These are phyloP conservation scores for Dioszegia aurantiaca DNA, from an alignment of 768 basidiomycete species.

Conservation along the genomic window DNA sequence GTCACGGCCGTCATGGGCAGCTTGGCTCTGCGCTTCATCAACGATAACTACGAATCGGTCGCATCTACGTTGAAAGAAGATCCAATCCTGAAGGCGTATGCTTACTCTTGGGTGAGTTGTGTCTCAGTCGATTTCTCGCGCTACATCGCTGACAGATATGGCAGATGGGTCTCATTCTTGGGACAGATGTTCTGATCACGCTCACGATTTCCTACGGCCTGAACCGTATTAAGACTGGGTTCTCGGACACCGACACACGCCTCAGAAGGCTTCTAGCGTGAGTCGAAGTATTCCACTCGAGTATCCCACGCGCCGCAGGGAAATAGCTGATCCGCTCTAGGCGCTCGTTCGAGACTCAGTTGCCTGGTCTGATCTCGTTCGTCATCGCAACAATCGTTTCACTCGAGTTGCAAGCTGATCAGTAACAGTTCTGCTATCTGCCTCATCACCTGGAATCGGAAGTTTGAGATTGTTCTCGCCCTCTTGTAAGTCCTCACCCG, in stretches of 20 bases:
- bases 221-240: background rate
- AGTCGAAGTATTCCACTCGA: background rate
- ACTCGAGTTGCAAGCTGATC: background rate
- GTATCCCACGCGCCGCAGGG: background rate
- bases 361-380: background rate
- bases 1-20: too few relatives aligned
- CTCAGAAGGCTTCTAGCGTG: background rate
- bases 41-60: too few relatives aligned
- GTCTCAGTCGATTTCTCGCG: too few relatives aligned
- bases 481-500: background rate
- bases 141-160: background rate
- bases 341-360: background rate
- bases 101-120: too few relatives aligned
- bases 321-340: too few relatives aligned
- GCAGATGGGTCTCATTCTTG: background rate
- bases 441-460: background rate
- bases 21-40: too few relatives aligned
- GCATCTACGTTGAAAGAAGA: background rate
- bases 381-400: background rate
- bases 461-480: background rate
- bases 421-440: background rate
- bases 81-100: background rate
- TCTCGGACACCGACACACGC: background rate
- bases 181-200: background rate
- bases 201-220: background rate